Conservation (phyloP, 345 rosid species). For the Gynandropsis gynandra region DNA sequence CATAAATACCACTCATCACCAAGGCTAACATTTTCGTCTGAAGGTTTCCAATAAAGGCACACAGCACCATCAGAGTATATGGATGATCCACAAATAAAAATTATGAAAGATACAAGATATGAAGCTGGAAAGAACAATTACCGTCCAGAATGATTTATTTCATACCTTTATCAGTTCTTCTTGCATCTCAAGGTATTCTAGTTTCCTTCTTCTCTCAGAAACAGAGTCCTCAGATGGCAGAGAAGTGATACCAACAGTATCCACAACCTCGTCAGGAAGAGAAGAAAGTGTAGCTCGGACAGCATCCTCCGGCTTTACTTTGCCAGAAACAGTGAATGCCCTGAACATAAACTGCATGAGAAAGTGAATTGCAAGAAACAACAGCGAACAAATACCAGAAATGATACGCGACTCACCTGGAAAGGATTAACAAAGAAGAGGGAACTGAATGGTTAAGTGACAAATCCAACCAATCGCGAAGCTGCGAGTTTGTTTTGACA, state of each 20-base stretch:
- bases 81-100: no score
- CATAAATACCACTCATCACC: background rate
- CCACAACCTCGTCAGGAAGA: constrained; percentile 95
- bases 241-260: constrained; percentile 75
- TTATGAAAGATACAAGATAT: background rate
- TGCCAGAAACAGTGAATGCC: constrained; percentile 79
- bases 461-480: constrained; percentile 79
- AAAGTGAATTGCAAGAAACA: constrained; percentile 3
- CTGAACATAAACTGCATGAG: constrained; percentile 31
- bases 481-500: constrained; percentile 36
- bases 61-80: no score
- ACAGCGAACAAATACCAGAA: constrained; percentile 1
- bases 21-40: background rate
- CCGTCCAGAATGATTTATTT: constrained; percentile 9
- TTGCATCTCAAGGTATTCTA: constrained; percentile 92
- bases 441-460: constrained; percentile 88
- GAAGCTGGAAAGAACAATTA: constrained; percentile 10
- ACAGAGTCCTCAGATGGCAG: constrained; percentile 90
- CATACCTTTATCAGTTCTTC: constrained; percentile 85
- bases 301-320: constrained; percentile 77
- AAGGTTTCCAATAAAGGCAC: no score
- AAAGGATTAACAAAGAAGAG: constrained; percentile 77
- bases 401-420: constrained; percentile 35
- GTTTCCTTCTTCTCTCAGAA: constrained; percentile 82
- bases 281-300: constrained; percentile 89